phyloP scores from a whole-genome alignment of 768 basidiomycete genomes.

The Floccularia luteovirens region DNA sequence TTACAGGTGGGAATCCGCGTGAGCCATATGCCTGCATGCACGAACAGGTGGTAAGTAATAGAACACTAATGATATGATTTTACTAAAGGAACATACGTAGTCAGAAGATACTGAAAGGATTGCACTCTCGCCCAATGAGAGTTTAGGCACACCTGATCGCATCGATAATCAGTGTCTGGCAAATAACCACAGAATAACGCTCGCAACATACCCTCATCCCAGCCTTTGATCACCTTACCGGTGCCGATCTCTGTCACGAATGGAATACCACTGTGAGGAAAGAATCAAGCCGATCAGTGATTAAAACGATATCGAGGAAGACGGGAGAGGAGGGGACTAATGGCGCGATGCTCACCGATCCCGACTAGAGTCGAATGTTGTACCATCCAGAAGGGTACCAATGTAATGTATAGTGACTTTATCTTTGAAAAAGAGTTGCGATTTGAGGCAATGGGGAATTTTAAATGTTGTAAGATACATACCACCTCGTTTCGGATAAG shows the following conservation, averaged over 20 bases:
- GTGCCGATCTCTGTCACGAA: slow-evolving; percentile 71
- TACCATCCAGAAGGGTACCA: slow-evolving; percentile 60
- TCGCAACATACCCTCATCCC: slow-evolving; percentile 71
- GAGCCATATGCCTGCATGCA: slow-evolving; percentile 56
- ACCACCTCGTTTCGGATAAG: slow-evolving; percentile 69
- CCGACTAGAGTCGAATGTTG: slow-evolving; percentile 67
- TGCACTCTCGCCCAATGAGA: slow-evolving; percentile 75
- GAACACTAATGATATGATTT: slow-evolving; percentile 3
- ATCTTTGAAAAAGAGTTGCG: slow-evolving; percentile 51
- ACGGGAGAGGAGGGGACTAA: too few species aligned
- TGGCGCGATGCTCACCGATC: slow-evolving; percentile 47
- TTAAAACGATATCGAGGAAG: background rate
- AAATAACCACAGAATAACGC: slow-evolving; percentile 5
- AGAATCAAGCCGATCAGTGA: slow-evolving; percentile 4
- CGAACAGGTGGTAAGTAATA: slow-evolving; percentile 4
- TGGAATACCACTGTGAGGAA: slow-evolving; percentile 35
- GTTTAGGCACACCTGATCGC: slow-evolving; percentile 59
- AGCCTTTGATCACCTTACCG: slow-evolving; percentile 82
- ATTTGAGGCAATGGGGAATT: slow-evolving; percentile 8
- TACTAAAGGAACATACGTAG: slow-evolving; percentile 45
- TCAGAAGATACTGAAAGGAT: slow-evolving; percentile 62
- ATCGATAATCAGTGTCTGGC: slow-evolving; percentile 11
- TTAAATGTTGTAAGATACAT: slow-evolving; percentile 19
- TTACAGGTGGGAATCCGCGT: slow-evolving; percentile 72
- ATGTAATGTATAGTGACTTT: slow-evolving; percentile 73